Conservation (phyloP, 352 stramenopile species). For the Pythium brachiatum region DNA sequence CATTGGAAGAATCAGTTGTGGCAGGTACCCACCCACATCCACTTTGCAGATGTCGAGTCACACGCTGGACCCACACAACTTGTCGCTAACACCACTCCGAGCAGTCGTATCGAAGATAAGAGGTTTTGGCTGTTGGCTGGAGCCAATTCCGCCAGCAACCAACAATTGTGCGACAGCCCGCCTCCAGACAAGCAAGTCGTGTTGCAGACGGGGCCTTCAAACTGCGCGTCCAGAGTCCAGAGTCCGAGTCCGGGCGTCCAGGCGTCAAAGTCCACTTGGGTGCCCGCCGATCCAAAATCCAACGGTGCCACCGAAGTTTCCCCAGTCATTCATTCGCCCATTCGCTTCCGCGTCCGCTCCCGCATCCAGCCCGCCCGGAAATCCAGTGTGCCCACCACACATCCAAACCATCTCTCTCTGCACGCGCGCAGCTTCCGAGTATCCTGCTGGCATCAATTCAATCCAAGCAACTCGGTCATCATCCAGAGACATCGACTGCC, state of each 20-base stretch:
- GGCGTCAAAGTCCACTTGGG: neutral
- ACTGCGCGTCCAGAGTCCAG: neutral
- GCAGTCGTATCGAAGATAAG: constrained; percentile 10
- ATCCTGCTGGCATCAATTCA: neutral
- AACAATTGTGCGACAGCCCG: constrained; percentile 26
- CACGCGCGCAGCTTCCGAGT: neutral
- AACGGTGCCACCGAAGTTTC: neutral
- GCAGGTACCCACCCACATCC: constrained; percentile 6
- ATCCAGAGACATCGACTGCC: neutral
- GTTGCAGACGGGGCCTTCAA: constrained; percentile 12
- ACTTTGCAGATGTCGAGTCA: constrained; percentile 7
- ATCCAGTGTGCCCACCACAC: neutral
- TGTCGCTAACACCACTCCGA: constrained; percentile 9
- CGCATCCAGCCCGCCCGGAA: neutral
- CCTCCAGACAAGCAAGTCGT: constrained; percentile 9
- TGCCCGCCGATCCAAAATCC: constrained; percentile 4
- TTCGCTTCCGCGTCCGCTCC: constrained; percentile 1
- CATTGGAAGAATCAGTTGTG: constrained; percentile 10
- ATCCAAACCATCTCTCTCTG: neutral
- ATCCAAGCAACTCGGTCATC: neutral
- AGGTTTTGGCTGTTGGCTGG: constrained; percentile 10
- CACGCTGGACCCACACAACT: neutral
- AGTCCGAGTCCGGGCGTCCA: neutral
- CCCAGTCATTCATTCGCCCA: constrained; percentile 6
- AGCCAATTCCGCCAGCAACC: constrained; percentile 21